These are phyloP conservation scores for Hirsutella rhossiliensis DNA, from an alignment of 2,329 filamentous ascomycete species.

Conservation along the genomic window DNA sequence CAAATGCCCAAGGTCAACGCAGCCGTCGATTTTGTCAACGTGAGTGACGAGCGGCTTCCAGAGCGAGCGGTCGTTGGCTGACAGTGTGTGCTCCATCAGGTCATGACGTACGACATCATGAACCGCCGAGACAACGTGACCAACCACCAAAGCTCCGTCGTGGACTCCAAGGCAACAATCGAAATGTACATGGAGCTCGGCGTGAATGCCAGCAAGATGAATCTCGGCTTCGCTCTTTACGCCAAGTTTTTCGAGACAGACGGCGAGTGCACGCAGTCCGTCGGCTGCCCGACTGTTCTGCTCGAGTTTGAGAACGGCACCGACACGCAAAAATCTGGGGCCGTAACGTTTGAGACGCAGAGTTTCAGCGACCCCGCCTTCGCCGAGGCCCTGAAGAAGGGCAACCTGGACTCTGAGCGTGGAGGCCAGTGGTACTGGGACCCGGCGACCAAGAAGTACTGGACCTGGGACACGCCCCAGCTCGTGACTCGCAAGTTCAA, in stretches of 20 bases:
- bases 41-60: conserved; percentile 5
- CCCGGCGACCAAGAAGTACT: conserved; percentile 29
- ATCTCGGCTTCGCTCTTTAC: conserved; percentile 58
- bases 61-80: background rate
- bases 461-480: conserved; percentile 42
- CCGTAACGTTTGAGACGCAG: conserved; percentile 24
- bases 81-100: conserved; percentile 9
- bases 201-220: conserved; percentile 41
- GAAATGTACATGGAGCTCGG: conserved; percentile 48
- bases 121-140: conserved; percentile 58
- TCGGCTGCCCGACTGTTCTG: conserved; percentile 46
- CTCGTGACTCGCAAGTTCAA: conserved; percentile 34
- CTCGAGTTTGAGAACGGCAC: conserved; percentile 49
- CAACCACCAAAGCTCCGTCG: conserved; percentile 50
- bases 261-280: conserved; percentile 29
- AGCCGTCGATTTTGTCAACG: conserved; percentile 53
- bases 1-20: conserved; percentile 46
- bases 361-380: conserved; percentile 22
- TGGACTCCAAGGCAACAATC: conserved; percentile 40
- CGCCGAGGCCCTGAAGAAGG: conserved; percentile 25
- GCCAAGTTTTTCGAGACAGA: conserved; percentile 51
- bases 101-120: conserved; percentile 65
- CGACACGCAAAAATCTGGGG: conserved; percentile 40
- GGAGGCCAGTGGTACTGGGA: conserved; percentile 47
- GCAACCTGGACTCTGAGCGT: conserved; percentile 30